Percentiles rank a stretch among this genome's conserved stretches.
Conservation (phyloP, 228 moss, liverwort and hornwort species). For the Sphagnum magellanicum region DNA sequence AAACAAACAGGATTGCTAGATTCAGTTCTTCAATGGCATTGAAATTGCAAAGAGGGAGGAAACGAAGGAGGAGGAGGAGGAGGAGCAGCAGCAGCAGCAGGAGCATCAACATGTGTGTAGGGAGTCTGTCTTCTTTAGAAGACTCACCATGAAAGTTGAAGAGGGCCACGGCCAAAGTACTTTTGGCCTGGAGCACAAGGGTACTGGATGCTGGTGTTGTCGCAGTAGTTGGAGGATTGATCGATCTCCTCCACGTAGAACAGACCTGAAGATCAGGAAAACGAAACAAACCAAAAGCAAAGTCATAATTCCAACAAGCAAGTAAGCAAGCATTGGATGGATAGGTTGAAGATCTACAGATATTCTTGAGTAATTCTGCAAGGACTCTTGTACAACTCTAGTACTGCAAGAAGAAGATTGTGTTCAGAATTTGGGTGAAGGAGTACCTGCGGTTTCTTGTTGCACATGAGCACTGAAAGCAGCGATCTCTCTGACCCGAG, state of each 20-base stretch:
- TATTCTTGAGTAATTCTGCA: background rate
- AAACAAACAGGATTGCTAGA: no score
- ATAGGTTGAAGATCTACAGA: background rate
- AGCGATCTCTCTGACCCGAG: constrained; percentile 62
- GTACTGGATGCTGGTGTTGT: background rate
- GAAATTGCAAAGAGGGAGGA: no score
- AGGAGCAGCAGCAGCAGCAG: no score
- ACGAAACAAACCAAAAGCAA: background rate
- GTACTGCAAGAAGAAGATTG: background rate
- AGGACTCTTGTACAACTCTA: no score
- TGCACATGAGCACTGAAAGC: constrained; percentile 73
- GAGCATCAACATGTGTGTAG: no score
- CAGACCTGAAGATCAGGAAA: constrained; percentile 3
- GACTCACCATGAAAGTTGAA: constrained; percentile 57
- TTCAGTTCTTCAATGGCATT: no score
- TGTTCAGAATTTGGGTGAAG: background rate
- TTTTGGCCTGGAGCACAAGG: constrained; percentile 21
- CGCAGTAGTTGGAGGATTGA: constrained; percentile 22
- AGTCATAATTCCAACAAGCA: background rate
- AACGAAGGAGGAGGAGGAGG: no score
- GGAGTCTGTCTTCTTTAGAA: no score
- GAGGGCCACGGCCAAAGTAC: constrained; percentile 62
- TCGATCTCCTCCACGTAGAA: constrained; percentile 19
- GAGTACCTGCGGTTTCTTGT: constrained; percentile 66
- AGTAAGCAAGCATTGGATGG: background rate